phyloP scores from a whole-genome alignment of 169 alveolate species.

The Babesia ovis region DNA sequence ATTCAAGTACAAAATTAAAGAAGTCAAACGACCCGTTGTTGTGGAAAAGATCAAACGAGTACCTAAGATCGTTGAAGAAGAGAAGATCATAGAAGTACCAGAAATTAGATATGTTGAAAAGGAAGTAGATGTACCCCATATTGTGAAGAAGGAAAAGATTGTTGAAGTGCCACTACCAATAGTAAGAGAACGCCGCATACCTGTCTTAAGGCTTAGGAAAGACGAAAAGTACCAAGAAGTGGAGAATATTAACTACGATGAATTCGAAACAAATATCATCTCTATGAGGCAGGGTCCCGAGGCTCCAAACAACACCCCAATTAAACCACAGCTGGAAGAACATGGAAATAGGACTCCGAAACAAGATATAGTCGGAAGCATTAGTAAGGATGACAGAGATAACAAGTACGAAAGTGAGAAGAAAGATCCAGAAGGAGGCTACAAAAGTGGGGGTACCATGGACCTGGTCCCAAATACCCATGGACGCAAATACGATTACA shows the following conservation, averaged over 20 bases:
- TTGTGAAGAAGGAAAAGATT: constrained; percentile 85
- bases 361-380: background rate
- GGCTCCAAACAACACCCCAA: constrained; percentile 35
- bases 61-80: constrained; percentile 85
- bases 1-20: constrained; percentile 79
- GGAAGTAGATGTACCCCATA: constrained; percentile 87
- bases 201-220: constrained; percentile 81
- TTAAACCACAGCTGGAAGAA: background rate
- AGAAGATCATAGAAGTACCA: constrained; percentile 87
- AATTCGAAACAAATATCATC: background rate
- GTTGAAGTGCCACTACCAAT: constrained; percentile 86
- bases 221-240: constrained; percentile 85
- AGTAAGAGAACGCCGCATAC: constrained; percentile 87
- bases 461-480: background rate
- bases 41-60: constrained; percentile 85
- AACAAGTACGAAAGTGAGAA: background rate
- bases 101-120: constrained; percentile 83
- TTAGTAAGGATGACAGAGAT: background rate
- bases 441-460: background rate
- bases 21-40: constrained; percentile 85
- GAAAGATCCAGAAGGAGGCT: background rate
- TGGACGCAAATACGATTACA: background rate
- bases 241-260: constrained; percentile 64
- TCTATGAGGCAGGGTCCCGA: constrained; percentile 11
- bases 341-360: background rate